A percentile compares a stretch with the other conserved stretches of the same genome.
These are phyloP conservation scores for Pythium pyrilobum DNA, from an alignment of 352 stramenopile species.

Conservation along the genomic window DNA sequence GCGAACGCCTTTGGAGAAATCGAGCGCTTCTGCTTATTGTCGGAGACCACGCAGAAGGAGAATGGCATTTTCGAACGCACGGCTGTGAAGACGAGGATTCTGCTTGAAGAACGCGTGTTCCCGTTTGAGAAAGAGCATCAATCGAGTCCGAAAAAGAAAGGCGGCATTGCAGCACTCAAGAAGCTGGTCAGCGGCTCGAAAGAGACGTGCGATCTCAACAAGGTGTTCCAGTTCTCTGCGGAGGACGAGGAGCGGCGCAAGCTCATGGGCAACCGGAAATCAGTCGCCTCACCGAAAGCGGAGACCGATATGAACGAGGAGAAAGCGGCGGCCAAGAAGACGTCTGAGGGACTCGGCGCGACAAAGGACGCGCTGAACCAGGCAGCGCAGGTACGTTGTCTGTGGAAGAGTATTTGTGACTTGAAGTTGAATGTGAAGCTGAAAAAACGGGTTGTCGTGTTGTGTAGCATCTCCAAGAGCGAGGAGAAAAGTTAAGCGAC, in stretches of 20 bases:
- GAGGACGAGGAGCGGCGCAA: constrained; percentile 50
- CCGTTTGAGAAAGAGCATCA: constrained; percentile 26
- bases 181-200: constrained; percentile 64
- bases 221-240: constrained; percentile 68
- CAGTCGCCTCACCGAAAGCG: neutral
- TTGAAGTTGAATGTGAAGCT: too few relatives aligned
- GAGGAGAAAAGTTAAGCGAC: constrained; percentile 72
- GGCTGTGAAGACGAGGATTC: constrained; percentile 41
- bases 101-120: constrained; percentile 30
- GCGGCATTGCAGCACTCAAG: constrained; percentile 58
- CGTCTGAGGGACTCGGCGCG: constrained; percentile 24
- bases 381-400: constrained; percentile 49
- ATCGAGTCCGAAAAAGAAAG: constrained; percentile 46
- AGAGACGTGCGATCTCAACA: constrained; percentile 62
- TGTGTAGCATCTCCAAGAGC: constrained; percentile 59
- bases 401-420: neutral
- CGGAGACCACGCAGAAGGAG: constrained; percentile 44
- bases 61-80: constrained; percentile 50
- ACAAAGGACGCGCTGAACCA: constrained; percentile 67
- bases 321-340: constrained; percentile 12
- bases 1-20: constrained; percentile 63
- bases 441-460: too few relatives aligned
- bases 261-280: constrained; percentile 46
- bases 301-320: neutral
- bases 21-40: constrained; percentile 56